Percentiles rank a stretch among this genome's conserved stretches.
Evolutionary conservation across 1,284 basidiomycete genomes (phyloP).

Genomic region (Heterobasidion irregulare): DNA sequence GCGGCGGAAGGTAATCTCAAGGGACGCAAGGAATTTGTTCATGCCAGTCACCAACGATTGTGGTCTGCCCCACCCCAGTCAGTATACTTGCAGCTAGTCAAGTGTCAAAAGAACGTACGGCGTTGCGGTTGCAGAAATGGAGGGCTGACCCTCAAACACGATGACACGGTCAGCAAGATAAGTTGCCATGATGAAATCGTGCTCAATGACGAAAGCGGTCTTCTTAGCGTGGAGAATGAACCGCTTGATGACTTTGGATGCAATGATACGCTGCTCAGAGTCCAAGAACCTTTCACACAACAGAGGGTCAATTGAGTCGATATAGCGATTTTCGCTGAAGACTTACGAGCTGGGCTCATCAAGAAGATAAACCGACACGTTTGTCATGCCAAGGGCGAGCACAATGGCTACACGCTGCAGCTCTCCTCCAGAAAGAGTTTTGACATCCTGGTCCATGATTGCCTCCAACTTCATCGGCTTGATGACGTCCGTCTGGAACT

Average conservation of each 20-base stretch:
- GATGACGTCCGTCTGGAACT: constrained; percentile 94
- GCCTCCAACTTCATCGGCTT: constrained; percentile 93
- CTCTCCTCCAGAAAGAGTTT: constrained; percentile 94
- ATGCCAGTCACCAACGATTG: constrained; percentile 81
- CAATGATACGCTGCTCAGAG: constrained; percentile 96
- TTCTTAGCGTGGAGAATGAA: constrained; percentile 94
- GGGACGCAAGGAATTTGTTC: constrained; percentile 87
- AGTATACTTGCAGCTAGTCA: constrained; percentile 13
- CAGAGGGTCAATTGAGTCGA: neutral
- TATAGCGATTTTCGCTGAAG: neutral
- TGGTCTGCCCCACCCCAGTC: constrained; percentile 36
- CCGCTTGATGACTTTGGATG: constrained; percentile 94
- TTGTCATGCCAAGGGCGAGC: constrained; percentile 78
- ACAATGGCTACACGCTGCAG: constrained; percentile 93
- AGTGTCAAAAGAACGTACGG: constrained; percentile 44
- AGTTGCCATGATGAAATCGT: constrained; percentile 97
- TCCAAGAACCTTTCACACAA: constrained; percentile 70
- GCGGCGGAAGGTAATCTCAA: constrained; percentile 94
- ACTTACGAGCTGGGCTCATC: constrained; percentile 73
- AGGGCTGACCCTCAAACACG: constrained; percentile 86
- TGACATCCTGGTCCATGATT: constrained; percentile 94
- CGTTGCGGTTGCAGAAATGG: constrained; percentile 75
- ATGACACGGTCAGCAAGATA: constrained; percentile 97
- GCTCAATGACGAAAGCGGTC: constrained; percentile 95
- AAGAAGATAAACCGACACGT: constrained; percentile 79